Evolutionary conservation across 306 rosid genomes (phyloP).

Genomic region (Pterocarpus santalinus): DNA sequence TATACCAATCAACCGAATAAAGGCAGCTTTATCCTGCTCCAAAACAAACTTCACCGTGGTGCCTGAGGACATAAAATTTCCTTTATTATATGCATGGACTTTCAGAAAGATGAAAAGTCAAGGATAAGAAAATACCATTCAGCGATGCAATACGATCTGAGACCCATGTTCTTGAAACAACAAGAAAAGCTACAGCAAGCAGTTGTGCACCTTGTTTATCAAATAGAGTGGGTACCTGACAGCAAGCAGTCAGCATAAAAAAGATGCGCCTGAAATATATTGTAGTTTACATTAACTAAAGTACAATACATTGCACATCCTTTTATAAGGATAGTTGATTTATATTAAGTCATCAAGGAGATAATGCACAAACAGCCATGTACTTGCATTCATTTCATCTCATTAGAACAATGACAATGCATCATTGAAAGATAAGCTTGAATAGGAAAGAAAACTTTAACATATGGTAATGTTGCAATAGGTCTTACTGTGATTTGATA

Average conservation of each 20-base stretch:
- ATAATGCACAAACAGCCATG: slow-evolving; percentile 24
- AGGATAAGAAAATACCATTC: slow-evolving; percentile 67
- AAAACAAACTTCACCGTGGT: slow-evolving; percentile 91
- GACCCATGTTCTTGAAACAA: slow-evolving; percentile 93
- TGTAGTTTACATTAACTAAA: slow-evolving; percentile 10
- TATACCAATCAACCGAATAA: slow-evolving; percentile 79
- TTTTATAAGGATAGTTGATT: slow-evolving; percentile 13
- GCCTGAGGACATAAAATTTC: slow-evolving; percentile 61
- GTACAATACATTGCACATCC: neutral
- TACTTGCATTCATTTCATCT: slow-evolving; percentile 34
- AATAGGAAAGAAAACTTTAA: slow-evolving; percentile 8
- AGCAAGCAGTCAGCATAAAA: slow-evolving; percentile 39
- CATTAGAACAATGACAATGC: slow-evolving; percentile 19
- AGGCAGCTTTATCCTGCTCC: slow-evolving; percentile 95
- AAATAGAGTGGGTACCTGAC: slow-evolving; percentile 86
- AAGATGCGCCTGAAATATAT: slow-evolving; percentile 31
- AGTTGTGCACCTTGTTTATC: slow-evolving; percentile 98
- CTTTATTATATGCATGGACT: slow-evolving; percentile 43
- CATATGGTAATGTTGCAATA: neutral
- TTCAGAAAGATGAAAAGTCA: slow-evolving; percentile 11
- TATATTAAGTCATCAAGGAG: slow-evolving; percentile 13
- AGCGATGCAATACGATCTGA: slow-evolving; percentile 96
- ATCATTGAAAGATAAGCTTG: slow-evolving; percentile 23
- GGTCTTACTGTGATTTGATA: slow-evolving; percentile 18
- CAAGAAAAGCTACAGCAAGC: slow-evolving; percentile 93